phyloP scores from a whole-genome alignment of 345 rosid genomes.

The Populus deltoides region DNA sequence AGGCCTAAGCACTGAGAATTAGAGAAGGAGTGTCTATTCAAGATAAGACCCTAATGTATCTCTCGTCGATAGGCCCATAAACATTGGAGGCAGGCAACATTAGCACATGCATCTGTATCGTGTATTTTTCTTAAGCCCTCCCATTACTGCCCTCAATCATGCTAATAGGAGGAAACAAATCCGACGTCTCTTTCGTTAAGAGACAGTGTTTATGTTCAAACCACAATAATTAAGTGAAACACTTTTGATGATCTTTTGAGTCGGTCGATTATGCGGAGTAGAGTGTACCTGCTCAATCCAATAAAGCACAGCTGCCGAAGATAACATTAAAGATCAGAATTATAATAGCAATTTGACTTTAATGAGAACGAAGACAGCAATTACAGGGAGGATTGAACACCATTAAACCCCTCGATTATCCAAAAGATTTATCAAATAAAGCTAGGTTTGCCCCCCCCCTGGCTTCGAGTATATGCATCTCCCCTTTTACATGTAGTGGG shows the following conservation, averaged over 20 bases:
- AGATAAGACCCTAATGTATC: conserved; percentile 27
- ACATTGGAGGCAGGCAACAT: conserved; percentile 29
- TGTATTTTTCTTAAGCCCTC: conserved; percentile 3
- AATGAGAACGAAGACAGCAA: background rate
- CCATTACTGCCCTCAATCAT: conserved; percentile 13
- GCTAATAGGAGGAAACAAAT: background rate
- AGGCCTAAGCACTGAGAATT: background rate
- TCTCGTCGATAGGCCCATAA: conserved; percentile 30
- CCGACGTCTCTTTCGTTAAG: background rate
- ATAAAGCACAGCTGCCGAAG: background rate
- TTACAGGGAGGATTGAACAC: background rate
- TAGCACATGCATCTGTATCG: conserved; percentile 42
- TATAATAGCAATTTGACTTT: background rate
- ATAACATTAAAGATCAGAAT: background rate
- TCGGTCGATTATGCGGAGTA: background rate
- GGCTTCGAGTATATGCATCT: background rate
- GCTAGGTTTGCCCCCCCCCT: background rate
- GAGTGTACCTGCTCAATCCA: background rate
- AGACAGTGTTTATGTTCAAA: background rate
- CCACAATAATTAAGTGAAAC: background rate
- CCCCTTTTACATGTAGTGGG: background rate
- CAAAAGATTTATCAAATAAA: background rate
- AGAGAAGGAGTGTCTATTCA: conserved; percentile 21
- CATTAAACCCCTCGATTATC: background rate
- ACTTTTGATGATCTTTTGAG: background rate